phyloP scores from a whole-genome alignment of 2,329 filamentous ascomycete species.

The Colletotrichum sp. region DNA sequence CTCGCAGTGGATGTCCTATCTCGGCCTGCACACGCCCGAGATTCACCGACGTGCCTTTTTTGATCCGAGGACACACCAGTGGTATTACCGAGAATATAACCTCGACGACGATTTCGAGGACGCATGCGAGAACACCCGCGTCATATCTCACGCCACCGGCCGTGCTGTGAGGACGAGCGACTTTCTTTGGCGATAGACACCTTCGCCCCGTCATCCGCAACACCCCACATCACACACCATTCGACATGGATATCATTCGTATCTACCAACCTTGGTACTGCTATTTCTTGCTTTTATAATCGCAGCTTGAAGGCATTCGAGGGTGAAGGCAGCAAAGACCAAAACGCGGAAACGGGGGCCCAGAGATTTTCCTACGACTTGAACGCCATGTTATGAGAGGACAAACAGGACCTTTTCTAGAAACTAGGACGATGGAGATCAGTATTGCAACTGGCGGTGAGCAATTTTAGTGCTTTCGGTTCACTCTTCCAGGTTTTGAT shows the following conservation, averaged over 20 bases:
- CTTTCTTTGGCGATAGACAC: slow-evolving; percentile 9
- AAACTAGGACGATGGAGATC: background rate
- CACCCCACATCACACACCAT: background rate
- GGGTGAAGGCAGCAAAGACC: background rate
- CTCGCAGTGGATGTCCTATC: slow-evolving; percentile 18
- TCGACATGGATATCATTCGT: background rate
- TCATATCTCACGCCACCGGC: slow-evolving; percentile 5
- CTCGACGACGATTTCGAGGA: slow-evolving; percentile 17
- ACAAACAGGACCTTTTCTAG: background rate
- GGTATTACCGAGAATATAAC: slow-evolving; percentile 17
- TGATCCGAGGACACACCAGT: slow-evolving; percentile 1
- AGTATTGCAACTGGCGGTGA: background rate
- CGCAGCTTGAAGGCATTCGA: background rate
- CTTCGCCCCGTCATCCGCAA: background rate
- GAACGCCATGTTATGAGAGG: background rate
- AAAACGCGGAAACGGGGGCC: background rate
- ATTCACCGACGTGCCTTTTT: slow-evolving; percentile 9
- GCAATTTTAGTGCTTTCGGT: background rate
- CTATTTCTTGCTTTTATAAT: background rate
- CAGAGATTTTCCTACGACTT: background rate
- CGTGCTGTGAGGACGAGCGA: slow-evolving; percentile 5
- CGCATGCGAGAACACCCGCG: slow-evolving; percentile 6
- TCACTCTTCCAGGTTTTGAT: background rate
- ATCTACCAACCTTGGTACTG: background rate
- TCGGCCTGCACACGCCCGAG: slow-evolving; percentile 6